Conservation (phyloP, 805 yeast species). For the Wickerhamomyces canadensis region DNA sequence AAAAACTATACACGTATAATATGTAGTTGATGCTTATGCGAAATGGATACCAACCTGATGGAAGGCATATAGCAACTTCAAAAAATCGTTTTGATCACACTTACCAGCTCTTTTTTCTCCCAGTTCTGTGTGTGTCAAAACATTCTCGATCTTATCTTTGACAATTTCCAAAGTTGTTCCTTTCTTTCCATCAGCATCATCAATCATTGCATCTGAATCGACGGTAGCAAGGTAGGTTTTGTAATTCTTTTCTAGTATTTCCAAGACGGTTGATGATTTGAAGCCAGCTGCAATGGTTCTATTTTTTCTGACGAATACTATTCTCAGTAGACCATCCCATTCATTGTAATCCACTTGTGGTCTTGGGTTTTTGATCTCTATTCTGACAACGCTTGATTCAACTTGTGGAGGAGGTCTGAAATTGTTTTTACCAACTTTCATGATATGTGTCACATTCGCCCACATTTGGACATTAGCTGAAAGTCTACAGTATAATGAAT, state of each 20-base stretch:
- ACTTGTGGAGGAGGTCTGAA: constrained; percentile 99
- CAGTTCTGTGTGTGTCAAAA: constrained; percentile 72
- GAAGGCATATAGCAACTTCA: constrained; percentile 81
- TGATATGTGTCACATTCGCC: constrained; percentile 97
- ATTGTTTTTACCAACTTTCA: constrained; percentile 96
- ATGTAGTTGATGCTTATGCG: constrained; percentile 39
- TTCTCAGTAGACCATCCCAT: constrained; percentile 94
- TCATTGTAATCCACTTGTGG: constrained; percentile 93
- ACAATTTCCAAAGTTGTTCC: constrained; percentile 41
- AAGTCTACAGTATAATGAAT: constrained; percentile 81
- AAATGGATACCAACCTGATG: constrained; percentile 97
- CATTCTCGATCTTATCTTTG: constrained; percentile 65
- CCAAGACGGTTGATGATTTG: constrained; percentile 72
- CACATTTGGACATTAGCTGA: constrained; percentile 99
- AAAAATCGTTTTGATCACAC: constrained; percentile 91
- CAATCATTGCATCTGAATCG: constrained; percentile 34
- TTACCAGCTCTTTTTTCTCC: constrained; percentile 88
- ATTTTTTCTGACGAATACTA: constrained; percentile 89
- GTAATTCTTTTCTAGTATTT: constrained; percentile 83
- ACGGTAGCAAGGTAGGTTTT: constrained; percentile 60
- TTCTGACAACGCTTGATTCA: constrained; percentile 91
- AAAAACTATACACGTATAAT: no score
- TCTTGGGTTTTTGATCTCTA: constrained; percentile 87
- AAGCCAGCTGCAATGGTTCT: constrained; percentile 91
- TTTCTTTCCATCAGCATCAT: constrained; percentile 34